These are phyloP conservation scores for Stagonosporopsis chrysanthemi DNA, from an alignment of 2,329 filamentous ascomycete species.

Conservation along the genomic window DNA sequence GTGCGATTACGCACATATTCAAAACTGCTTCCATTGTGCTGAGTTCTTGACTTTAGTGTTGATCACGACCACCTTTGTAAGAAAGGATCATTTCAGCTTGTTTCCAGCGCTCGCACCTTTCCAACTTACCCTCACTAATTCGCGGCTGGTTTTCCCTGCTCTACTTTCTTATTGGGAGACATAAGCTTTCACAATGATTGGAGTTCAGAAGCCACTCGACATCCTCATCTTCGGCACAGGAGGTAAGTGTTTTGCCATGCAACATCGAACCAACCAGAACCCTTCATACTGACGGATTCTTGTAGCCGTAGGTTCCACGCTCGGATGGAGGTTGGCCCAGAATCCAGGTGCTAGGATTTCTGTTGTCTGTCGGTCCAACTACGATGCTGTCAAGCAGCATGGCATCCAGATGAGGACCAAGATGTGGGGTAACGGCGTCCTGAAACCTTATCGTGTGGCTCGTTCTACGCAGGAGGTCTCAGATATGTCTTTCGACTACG, in stretches of 20 bases:
- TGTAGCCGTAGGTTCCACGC: conserved; percentile 14
- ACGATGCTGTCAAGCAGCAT: conserved; percentile 6
- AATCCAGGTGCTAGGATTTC: conserved; percentile 5
- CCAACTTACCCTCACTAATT: not conserved
- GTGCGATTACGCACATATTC: not conserved
- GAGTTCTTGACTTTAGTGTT: not conserved
- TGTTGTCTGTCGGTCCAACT: conserved; percentile 17
- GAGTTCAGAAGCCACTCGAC: not conserved
- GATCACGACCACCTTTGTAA: not conserved
- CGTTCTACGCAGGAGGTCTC: conserved; percentile 12
- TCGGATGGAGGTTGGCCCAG: conserved; percentile 15
- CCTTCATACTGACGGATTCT: not conserved
- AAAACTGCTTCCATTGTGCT: not conserved
- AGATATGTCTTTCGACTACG: conserved; percentile 9
- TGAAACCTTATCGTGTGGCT: conserved; percentile 5
- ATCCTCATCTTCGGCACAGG: conserved; percentile 2
- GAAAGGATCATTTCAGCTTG: not conserved
- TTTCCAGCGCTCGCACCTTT: not conserved
- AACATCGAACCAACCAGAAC: not conserved
- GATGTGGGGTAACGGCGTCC: conserved; percentile 11
- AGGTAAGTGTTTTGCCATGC: not conserved
- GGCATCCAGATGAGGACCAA: conserved; percentile 11
- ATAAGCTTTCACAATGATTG: not conserved
- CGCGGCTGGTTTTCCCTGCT: not conserved
- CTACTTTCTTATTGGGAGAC: not conserved